phyloP scores from a whole-genome alignment of 495 filamentous ascomycete species.

The Sporormia fimetaria region DNA sequence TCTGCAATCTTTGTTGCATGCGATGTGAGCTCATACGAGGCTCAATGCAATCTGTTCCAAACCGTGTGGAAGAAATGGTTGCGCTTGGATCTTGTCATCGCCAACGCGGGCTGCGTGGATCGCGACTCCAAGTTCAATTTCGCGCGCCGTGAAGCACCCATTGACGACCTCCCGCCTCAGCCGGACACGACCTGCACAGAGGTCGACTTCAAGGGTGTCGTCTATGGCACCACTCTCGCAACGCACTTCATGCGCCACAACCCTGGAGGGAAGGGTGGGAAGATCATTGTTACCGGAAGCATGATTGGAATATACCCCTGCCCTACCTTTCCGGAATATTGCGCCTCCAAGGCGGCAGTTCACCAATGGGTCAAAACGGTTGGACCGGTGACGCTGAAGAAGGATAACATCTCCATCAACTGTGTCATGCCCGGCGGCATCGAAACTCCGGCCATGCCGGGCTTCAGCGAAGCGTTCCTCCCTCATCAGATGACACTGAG shows the following conservation, averaged over 20 bases:
- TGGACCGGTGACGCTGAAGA: neutral
- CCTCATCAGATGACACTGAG: constrained; percentile 1
- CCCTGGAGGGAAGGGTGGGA: neutral
- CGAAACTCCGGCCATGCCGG: constrained; percentile 1
- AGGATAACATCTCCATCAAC: constrained; percentile 2
- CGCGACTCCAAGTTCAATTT: constrained; percentile 2
- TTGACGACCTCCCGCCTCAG: constrained; percentile 2
- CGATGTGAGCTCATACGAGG: constrained; percentile 1
- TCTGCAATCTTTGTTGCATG: neutral
- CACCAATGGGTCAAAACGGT: constrained; percentile 1
- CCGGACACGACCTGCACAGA: constrained; percentile 1
- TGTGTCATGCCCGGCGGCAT: constrained; percentile 2
- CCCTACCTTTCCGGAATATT: neutral
- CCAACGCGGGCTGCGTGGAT: neutral
- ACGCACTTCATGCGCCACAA: constrained; percentile 6
- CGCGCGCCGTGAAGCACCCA: neutral
- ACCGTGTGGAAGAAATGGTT: neutral
- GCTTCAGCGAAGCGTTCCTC: neutral
- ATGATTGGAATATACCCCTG: neutral
- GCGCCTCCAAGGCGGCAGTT: constrained; percentile 1
- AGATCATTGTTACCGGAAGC: constrained; percentile 2
- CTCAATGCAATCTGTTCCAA: neutral
- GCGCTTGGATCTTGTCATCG: neutral
- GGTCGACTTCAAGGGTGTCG: neutral
- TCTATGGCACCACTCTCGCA: constrained; percentile 4